These are phyloP conservation scores for Fusarium burgessii DNA, from an alignment of 2,329 filamentous ascomycete genomes.

Conservation along the genomic window DNA sequence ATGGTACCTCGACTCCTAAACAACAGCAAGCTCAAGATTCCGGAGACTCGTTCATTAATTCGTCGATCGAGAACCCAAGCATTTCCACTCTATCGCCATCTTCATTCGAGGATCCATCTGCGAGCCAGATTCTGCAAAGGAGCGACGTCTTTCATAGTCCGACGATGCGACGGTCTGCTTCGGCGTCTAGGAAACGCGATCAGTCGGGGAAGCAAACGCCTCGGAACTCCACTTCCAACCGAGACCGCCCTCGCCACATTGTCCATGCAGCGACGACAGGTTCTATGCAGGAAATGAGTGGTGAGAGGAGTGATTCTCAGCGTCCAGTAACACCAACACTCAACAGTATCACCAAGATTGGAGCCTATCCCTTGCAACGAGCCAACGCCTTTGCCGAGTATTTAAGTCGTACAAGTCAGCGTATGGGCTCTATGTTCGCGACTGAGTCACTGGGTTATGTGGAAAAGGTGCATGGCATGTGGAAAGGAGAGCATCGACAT, in stretches of 20 bases:
- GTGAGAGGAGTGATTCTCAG: slow-evolving; percentile 30
- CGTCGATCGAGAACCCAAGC: slow-evolving; percentile 77
- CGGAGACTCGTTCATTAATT: slow-evolving; percentile 80
- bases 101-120: slow-evolving; percentile 82
- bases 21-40: slow-evolving; percentile 56
- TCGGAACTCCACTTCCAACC: slow-evolving; percentile 31
- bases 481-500: slow-evolving; percentile 90
- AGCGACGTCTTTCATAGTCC: slow-evolving; percentile 91
- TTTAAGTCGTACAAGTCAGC: slow-evolving; percentile 80
- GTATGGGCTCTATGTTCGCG: slow-evolving; percentile 84
- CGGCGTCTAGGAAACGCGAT: slow-evolving; percentile 49
- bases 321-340: slow-evolving; percentile 57
- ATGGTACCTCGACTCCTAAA: slow-evolving; percentile 50
- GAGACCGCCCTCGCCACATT: slow-evolving; percentile 19
- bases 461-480: slow-evolving; percentile 97
- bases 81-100: slow-evolving; percentile 77
- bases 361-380: slow-evolving; percentile 83
- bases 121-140: slow-evolving; percentile 87
- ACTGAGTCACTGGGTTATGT: slow-evolving; percentile 96
- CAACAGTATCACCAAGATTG: slow-evolving; percentile 68
- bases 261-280: slow-evolving; percentile 57
- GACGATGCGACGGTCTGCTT: slow-evolving; percentile 68
- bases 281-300: slow-evolving; percentile 41
- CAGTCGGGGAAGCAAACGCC: slow-evolving; percentile 22
- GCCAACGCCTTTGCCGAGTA: slow-evolving; percentile 87